These are phyloP conservation scores for Linum lewisii DNA, from an alignment of 345 rosid species.

Conservation along the genomic window DNA sequence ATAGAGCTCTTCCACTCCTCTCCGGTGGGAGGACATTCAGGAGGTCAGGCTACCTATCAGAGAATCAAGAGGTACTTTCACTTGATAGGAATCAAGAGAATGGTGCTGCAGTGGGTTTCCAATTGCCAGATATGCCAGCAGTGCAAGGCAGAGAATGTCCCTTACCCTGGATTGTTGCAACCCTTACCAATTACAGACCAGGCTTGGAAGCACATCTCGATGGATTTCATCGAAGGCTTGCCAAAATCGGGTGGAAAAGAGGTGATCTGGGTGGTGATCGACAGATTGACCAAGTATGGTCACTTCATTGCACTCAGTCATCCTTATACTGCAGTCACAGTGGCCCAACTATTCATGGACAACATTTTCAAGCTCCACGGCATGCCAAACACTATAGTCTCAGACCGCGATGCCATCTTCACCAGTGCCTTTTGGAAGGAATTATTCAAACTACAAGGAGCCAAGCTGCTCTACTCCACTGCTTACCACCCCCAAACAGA, in stretches of 20 bases:
- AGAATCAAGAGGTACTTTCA: background rate
- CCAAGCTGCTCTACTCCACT: background rate
- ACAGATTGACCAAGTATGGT: too few species aligned
- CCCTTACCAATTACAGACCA: background rate
- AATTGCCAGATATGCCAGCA: background rate
- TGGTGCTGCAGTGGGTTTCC: background rate
- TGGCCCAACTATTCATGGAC: background rate
- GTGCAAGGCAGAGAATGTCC: background rate
- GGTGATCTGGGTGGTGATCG: background rate
- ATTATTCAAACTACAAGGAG: background rate
- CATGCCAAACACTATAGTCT: background rate
- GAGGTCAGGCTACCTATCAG: too few species aligned
- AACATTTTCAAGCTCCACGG: background rate
- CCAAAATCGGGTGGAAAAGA: background rate
- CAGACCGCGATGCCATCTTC: background rate
- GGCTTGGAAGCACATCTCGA: background rate
- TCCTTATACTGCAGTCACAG: background rate
- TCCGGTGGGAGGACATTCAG: too few species aligned
- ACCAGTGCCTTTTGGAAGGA: slow-evolving; percentile 1
- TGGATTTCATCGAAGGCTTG: slow-evolving; percentile 1
- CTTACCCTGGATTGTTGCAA: background rate
- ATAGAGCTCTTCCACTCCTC: too few species aligned
- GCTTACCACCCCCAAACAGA: background rate
- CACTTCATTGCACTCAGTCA: background rate
- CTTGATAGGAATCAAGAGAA: background rate